Conservation (phyloP, 1,139 yeast species). For the Suhomyces terraborum region DNA sequence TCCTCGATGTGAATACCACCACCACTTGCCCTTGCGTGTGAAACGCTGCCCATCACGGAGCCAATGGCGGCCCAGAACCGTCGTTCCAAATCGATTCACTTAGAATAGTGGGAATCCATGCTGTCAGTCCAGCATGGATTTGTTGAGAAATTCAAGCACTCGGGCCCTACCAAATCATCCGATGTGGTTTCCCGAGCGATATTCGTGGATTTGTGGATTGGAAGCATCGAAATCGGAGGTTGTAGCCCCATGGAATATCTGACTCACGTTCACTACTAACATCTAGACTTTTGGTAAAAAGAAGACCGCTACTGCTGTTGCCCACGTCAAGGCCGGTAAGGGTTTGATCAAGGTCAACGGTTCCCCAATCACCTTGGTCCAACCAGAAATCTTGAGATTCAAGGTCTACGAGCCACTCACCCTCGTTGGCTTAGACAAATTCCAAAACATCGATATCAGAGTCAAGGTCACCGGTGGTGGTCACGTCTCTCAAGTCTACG, state of each 20-base stretch:
- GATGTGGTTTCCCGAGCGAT: too few relatives aligned
- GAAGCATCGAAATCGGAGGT: too few relatives aligned
- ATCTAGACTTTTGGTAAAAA: conserved; percentile 97
- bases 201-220: too few relatives aligned
- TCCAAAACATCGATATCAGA: conserved; percentile 97
- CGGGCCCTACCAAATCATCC: too few relatives aligned
- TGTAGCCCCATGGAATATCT: not conserved
- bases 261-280: conserved; percentile 24
- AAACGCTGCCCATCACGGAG: not conserved
- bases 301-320: conserved; percentile 99
- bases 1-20: not conserved
- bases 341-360: conserved; percentile 99
- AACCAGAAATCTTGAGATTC: conserved; percentile 99
- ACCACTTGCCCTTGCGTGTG: not conserved
- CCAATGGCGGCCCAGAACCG: not conserved
- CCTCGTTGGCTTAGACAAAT: conserved; percentile 98
- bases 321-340: conserved; percentile 99
- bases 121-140: too few relatives aligned
- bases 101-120: too few relatives aligned
- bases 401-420: conserved; percentile 99
- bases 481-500: conserved; percentile 99
- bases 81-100: too few relatives aligned
- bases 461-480: conserved; percentile 99
- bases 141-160: too few relatives aligned
- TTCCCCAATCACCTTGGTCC: conserved; percentile 97